Conservation (phyloP, 345 rosid species). For the Balakata baccata region DNA sequence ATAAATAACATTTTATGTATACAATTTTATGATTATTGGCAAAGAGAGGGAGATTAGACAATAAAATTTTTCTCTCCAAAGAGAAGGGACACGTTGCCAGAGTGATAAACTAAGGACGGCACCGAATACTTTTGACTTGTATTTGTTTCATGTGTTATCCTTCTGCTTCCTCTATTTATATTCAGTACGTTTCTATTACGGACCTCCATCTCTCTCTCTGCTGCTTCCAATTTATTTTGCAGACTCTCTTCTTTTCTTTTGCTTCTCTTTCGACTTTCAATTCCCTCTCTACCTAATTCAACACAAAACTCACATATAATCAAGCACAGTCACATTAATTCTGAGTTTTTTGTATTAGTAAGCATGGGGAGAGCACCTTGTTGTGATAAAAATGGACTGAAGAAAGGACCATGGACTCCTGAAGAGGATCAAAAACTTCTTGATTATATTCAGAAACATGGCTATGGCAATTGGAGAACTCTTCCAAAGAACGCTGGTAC, state of each 20-base stretch:
- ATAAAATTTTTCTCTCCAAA: conserved; percentile 11
- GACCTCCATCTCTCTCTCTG: conserved; percentile 28
- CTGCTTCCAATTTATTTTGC: background rate
- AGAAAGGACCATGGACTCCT: conserved; percentile 34
- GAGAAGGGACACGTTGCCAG: conserved; percentile 57
- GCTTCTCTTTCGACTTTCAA: no score
- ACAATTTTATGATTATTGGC: background rate
- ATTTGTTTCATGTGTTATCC: conserved; percentile 19
- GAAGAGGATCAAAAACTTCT: conserved; percentile 32
- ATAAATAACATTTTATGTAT: background rate
- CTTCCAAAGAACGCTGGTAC: conserved; percentile 32
- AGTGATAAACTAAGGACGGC: conserved; percentile 60
- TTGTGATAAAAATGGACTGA: conserved; percentile 28
- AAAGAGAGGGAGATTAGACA: background rate
- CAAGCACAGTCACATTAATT: no score
- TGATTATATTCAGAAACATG: conserved; percentile 29
- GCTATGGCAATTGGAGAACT: conserved; percentile 35
- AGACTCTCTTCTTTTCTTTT: no score
- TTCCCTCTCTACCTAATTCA: no score
- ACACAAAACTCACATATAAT: no score
- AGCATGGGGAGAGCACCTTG: conserved; percentile 30
- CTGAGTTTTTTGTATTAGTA: no score
- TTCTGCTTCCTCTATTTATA: conserved; percentile 36
- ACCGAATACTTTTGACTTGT: conserved; percentile 78
- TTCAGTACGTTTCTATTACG: conserved; percentile 25